These are phyloP conservation scores for Aspergillus haitiensis DNA, from an alignment of 495 filamentous ascomycete genomes.

Conservation along the genomic window DNA sequence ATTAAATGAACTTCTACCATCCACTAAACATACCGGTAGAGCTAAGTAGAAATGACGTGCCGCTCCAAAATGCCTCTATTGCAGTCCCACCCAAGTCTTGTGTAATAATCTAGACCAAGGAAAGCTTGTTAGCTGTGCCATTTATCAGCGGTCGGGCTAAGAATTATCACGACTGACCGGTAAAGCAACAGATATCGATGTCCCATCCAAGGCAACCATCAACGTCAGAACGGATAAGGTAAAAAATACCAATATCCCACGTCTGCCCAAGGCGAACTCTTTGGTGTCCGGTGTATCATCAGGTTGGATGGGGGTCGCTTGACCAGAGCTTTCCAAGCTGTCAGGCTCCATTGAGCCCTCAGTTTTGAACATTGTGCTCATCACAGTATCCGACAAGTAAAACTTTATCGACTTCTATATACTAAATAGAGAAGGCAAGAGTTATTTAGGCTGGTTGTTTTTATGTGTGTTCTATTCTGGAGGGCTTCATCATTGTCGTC, in stretches of 20 bases:
- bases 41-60: slow-evolving; percentile 54
- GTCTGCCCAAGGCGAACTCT: slow-evolving; percentile 29
- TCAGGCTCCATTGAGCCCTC: too few relatives aligned
- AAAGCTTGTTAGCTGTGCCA: neutral
- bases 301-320: neutral
- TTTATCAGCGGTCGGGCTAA: neutral
- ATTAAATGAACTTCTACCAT: neutral
- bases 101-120: slow-evolving; percentile 32
- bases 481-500: too few relatives aligned
- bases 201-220: slow-evolving; percentile 72
- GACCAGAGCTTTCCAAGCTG: neutral
- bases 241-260: slow-evolving; percentile 32
- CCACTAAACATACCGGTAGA: slow-evolving; percentile 35
- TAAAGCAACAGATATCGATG: slow-evolving; percentile 70
- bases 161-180: slow-evolving; percentile 46
- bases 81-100: slow-evolving; percentile 51
- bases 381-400: too few relatives aligned
- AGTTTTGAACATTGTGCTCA: too few relatives aligned
- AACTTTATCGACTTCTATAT: too few relatives aligned
- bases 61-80: slow-evolving; percentile 60
- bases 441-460: too few relatives aligned
- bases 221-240: slow-evolving; percentile 62
- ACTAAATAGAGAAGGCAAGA: too few relatives aligned
- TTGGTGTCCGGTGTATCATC: neutral
- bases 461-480: too few relatives aligned